Base-by-base conservation (phyloP, 73 alveolate species). In the Paramecium pentaurelia region DNA sequence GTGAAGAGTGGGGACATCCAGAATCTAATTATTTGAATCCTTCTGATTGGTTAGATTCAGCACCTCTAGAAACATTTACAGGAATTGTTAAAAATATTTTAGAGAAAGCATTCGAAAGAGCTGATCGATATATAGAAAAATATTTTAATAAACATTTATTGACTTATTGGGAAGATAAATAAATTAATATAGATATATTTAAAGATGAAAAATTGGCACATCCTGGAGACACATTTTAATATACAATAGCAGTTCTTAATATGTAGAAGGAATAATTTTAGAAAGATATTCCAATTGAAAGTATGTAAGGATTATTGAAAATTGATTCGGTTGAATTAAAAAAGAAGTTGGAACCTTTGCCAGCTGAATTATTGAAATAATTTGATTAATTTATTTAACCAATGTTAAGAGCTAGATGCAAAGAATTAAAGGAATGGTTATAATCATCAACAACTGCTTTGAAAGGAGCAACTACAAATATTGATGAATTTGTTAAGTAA, bases 1-100 rank as follows among this genome's bases (percentile, higher is more conserved):
- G 98, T 14, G 98, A 94, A 40, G 96, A 95, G 54, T 95, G 98
- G 98, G 98, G 95, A 18, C 95, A 95, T 47, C 98, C 98, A n/a
- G 98, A 95, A 47, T 92, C 95, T 25, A 85, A 94, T 86, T 85
- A 83, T 51, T 92, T 95, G 40, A 92, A 95, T 88, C 98, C 98
- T 25, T 86, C 93, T 47, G 98, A 94, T 64, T 95, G 98, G 98
- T 94, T 95, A 60, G 96, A 95, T 47, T 96, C 93, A 38, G 95
- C 93, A 71, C 93, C 96, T 0, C 91, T 94, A 30, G 95, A 88
- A 45, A 92, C 93, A 58, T 73, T 71, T 51, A 86, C 92, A 49
- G 90, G 87, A 49, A 89, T 86, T 37, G 86, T 95, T 54, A 92
- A 88, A 60, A 58, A 89, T 12, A 86, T 95, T 2, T 59, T 95